Evolutionary conservation across 2,329 filamentous ascomycete species (phyloP).

Genomic region (Colletotrichum tamarilloi): DNA sequence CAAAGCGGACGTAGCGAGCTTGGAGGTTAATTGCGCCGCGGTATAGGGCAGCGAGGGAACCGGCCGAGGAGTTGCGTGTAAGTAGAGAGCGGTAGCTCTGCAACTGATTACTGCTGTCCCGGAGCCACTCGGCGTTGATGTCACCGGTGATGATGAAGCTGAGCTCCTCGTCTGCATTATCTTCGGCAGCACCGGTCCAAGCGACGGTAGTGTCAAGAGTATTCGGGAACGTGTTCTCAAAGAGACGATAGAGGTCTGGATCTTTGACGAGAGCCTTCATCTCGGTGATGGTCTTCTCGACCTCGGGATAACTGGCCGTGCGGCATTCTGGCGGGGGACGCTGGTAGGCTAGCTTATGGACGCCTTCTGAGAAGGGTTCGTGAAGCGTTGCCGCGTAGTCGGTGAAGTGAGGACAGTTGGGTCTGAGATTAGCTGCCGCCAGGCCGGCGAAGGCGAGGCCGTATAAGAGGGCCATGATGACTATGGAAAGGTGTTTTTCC

Average conservation of each 20-base stretch:
- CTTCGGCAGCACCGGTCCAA: constrained; percentile 71
- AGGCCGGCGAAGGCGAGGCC: constrained; percentile 14
- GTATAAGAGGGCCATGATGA: constrained; percentile 8
- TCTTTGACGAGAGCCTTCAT: constrained; percentile 79
- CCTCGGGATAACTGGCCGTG: constrained; percentile 80
- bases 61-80: constrained; percentile 58
- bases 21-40: constrained; percentile 83
- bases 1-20: constrained; percentile 73
- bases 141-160: constrained; percentile 85
- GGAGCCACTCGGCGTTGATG: constrained; percentile 93
- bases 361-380: constrained; percentile 80
- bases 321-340: constrained; percentile 81
- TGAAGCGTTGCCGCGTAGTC: constrained; percentile 57
- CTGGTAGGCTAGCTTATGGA: constrained; percentile 81
- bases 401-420: constrained; percentile 49
- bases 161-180: constrained; percentile 69
- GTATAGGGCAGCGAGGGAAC: constrained; percentile 75
- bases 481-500: neutral
- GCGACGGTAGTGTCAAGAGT: constrained; percentile 79
- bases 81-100: constrained; percentile 78
- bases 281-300: constrained; percentile 80
- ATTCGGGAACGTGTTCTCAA: constrained; percentile 79
- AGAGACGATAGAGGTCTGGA: constrained; percentile 78
- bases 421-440: constrained; percentile 38
- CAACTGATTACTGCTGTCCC: constrained; percentile 86